phyloP scores from a whole-genome alignment of 2,329 filamentous ascomycete genomes.

The Trematosphaeria pertusa region DNA sequence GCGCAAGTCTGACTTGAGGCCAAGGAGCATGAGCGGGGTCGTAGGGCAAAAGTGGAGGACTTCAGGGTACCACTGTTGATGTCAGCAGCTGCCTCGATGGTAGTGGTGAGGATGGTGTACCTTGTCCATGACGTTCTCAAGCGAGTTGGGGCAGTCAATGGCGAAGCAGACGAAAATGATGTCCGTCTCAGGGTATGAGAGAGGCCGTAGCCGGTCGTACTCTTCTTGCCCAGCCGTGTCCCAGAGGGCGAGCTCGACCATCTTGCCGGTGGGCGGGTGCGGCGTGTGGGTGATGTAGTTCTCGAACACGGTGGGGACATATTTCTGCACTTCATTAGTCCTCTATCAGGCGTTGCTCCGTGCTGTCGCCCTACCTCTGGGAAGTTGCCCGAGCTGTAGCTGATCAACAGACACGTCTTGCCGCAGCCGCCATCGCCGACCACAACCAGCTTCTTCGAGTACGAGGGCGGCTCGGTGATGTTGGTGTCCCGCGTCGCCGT shows the following conservation, averaged over 20 bases:
- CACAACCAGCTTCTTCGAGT: constrained; percentile 99
- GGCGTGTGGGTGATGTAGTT: constrained; percentile 99
- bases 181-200: constrained; percentile 98
- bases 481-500: constrained; percentile 79
- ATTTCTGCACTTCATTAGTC: constrained; percentile 73
- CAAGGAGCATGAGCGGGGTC: constrained; percentile 92
- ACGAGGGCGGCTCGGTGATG: constrained; percentile 87
- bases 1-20: constrained; percentile 95
- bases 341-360: background rate
- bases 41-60: constrained; percentile 99
- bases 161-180: constrained; percentile 98
- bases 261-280: constrained; percentile 87
- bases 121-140: constrained; percentile 99
- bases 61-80: constrained; percentile 93
- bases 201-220: constrained; percentile 92
- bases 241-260: constrained; percentile 95
- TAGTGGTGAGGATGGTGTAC: constrained; percentile 57
- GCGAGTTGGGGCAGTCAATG: constrained; percentile 96
- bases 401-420: constrained; percentile 98
- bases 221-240: constrained; percentile 98
- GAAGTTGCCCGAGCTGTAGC: constrained; percentile 98
- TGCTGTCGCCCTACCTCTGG: constrained; percentile 75
- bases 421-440: constrained; percentile 98
- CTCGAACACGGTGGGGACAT: constrained; percentile 98
- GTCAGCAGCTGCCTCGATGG: constrained; percentile 31